A percentile compares a stretch with the other conserved stretches of the same genome.
These are phyloP conservation scores for Trichoderma breve DNA, from an alignment of 2,329 filamentous ascomycete genomes.

Conservation along the genomic window DNA sequence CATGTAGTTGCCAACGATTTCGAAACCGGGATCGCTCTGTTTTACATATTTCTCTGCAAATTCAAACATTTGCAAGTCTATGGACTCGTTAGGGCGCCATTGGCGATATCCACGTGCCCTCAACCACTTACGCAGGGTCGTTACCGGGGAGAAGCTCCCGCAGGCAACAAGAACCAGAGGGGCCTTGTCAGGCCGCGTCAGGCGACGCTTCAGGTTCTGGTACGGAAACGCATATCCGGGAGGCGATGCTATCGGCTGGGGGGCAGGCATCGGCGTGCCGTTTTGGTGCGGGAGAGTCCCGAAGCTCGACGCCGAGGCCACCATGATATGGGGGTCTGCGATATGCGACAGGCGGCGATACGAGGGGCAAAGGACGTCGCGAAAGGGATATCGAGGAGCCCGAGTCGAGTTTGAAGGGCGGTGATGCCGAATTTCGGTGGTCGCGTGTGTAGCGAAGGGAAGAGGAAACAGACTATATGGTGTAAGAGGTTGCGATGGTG, in stretches of 20 bases:
- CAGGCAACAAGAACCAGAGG: conserved; percentile 66
- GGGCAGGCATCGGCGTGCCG: neutral
- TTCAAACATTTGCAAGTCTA: conserved; percentile 74
- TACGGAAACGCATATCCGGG: conserved; percentile 55
- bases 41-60: conserved; percentile 76
- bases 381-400: neutral
- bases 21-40: conserved; percentile 58
- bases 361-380: neutral
- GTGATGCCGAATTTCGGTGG: neutral
- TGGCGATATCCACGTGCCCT: neutral
- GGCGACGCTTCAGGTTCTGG: conserved; percentile 52
- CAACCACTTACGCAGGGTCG: conserved; percentile 52
- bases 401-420: neutral
- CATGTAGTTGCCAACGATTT: conserved; percentile 75
- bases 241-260: conserved; percentile 5
- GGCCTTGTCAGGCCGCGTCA: conserved; percentile 54
- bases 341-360: neutral
- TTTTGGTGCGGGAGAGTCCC: conserved; percentile 3
- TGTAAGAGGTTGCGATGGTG: neutral
- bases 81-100: neutral
- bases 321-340: neutral
- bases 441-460: neutral
- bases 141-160: conserved; percentile 68
- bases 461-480: neutral
- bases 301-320: conserved; percentile 13